These are phyloP conservation scores for Chara braunii DNA, from an alignment of 139 green algal genomes.

Conservation along the genomic window DNA sequence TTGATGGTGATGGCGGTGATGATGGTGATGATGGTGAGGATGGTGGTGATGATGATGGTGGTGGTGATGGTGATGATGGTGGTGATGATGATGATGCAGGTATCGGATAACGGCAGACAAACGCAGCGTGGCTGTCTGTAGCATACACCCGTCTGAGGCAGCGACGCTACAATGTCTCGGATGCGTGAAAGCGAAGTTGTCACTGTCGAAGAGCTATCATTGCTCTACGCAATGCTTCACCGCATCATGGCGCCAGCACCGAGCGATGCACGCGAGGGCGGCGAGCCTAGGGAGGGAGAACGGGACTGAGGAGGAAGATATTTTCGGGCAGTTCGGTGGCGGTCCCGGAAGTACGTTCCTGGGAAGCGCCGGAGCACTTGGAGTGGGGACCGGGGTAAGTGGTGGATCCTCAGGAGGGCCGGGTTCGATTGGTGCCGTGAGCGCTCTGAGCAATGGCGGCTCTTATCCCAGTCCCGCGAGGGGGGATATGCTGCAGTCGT, in stretches of 20 bases:
- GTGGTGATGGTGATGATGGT: background rate
- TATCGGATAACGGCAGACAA: conserved; percentile 70
- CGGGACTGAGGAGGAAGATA: conserved; percentile 32
- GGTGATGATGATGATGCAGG: conserved; percentile 20
- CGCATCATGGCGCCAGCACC: conserved; percentile 79
- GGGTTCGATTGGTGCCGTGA: too few relatives aligned
- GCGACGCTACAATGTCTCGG: conserved; percentile 83
- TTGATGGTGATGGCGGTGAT: too few relatives aligned
- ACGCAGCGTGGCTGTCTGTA: conserved; percentile 67
- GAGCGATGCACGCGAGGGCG: conserved; percentile 68
- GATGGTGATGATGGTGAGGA: too few relatives aligned
- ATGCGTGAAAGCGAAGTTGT: conserved; percentile 69
- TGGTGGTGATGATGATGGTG: too few relatives aligned
- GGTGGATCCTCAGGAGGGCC: too few relatives aligned
- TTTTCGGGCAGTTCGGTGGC: conserved; percentile 28
- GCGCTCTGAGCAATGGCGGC: too few relatives aligned
- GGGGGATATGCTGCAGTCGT: too few relatives aligned
- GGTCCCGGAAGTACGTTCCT: background rate
- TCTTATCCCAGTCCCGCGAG: too few relatives aligned
- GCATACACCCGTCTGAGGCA: conserved; percentile 72
- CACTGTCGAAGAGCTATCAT: conserved; percentile 70
- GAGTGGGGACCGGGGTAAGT: too few relatives aligned
- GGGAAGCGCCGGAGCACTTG: background rate
- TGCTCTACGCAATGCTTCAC: conserved; percentile 84
- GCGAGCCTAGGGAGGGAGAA: background rate